Conservation (phyloP, 2,329 filamentous ascomycete genomes). For the Diaporthe velutina region DNA sequence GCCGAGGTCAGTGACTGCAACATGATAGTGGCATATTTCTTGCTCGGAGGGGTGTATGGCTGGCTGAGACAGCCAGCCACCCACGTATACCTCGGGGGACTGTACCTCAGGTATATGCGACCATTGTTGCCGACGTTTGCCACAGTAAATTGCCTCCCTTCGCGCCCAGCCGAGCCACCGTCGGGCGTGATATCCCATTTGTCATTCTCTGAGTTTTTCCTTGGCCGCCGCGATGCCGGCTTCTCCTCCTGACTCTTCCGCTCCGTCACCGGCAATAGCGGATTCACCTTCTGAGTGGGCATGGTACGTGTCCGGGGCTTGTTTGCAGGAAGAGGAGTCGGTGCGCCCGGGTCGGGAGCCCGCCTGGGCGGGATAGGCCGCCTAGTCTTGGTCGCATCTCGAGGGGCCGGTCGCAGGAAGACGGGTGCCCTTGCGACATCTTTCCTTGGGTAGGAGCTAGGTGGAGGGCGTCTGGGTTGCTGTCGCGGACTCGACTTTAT, state of each 20-base stretch:
- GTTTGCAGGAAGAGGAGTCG: slow-evolving; percentile 27
- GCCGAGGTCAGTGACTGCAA: neutral
- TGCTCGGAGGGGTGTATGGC: neutral
- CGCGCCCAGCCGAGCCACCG: slow-evolving; percentile 70
- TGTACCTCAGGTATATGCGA: slow-evolving; percentile 84
- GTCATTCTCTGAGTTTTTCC: slow-evolving; percentile 67
- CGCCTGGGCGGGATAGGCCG: slow-evolving; percentile 35
- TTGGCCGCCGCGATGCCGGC: slow-evolving; percentile 50
- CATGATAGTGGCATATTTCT: no score
- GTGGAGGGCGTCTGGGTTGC: slow-evolving; percentile 26
- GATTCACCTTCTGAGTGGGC: slow-evolving; percentile 47
- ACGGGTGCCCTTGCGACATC: slow-evolving; percentile 33
- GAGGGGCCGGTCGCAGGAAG: slow-evolving; percentile 29
- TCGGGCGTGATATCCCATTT: slow-evolving; percentile 72
- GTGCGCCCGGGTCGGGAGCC: slow-evolving; percentile 17
- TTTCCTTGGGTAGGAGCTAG: slow-evolving; percentile 9
- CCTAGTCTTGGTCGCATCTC: slow-evolving; percentile 31
- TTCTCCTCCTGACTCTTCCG: slow-evolving; percentile 58
- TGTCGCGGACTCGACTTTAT: slow-evolving; percentile 24
- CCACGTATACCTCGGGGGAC: slow-evolving; percentile 42
- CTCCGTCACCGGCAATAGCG: slow-evolving; percentile 61
- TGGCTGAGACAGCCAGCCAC: neutral
- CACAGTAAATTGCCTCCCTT: slow-evolving; percentile 81
- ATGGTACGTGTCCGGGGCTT: slow-evolving; percentile 47
- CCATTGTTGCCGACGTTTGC: slow-evolving; percentile 87